Percentiles rank a stretch among this genome's conserved stretches.
phyloP scores from a whole-genome alignment of 305 asterid species.

The Solanum hybrid region DNA sequence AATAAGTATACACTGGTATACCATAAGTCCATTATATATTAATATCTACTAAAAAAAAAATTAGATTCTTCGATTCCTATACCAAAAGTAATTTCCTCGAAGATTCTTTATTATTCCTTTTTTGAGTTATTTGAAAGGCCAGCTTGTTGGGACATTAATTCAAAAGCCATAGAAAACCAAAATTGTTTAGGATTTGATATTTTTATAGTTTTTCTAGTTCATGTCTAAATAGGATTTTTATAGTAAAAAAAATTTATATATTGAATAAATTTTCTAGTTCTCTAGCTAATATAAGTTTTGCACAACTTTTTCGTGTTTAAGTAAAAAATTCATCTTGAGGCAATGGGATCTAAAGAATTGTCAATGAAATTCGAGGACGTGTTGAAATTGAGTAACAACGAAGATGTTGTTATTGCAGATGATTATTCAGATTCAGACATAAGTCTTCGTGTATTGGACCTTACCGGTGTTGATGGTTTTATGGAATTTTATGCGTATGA shows the following conservation, averaged over 20 bases:
- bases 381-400: background rate
- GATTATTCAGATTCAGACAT: background rate
- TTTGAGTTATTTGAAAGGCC: background rate
- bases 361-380: background rate
- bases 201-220: background rate
- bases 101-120: background rate
- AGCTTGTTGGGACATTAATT: background rate
- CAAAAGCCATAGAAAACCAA: background rate
- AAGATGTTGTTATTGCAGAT: background rate
- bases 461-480: background rate
- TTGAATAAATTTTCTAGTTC: no score
- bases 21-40: background rate
- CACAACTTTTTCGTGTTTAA: background rate
- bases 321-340: background rate
- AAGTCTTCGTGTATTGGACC: background rate
- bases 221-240: background rate
- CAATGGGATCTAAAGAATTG: background rate
- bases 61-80: background rate
- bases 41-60: background rate
- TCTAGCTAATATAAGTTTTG: background rate
- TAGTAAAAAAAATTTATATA: background rate
- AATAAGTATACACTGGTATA: background rate
- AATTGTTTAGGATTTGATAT: background rate
- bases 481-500: background rate
- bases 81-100: background rate